Base-by-base conservation (phyloP, 2,329 filamentous ascomycete species). In the Fusarium camptoceras region DNA sequence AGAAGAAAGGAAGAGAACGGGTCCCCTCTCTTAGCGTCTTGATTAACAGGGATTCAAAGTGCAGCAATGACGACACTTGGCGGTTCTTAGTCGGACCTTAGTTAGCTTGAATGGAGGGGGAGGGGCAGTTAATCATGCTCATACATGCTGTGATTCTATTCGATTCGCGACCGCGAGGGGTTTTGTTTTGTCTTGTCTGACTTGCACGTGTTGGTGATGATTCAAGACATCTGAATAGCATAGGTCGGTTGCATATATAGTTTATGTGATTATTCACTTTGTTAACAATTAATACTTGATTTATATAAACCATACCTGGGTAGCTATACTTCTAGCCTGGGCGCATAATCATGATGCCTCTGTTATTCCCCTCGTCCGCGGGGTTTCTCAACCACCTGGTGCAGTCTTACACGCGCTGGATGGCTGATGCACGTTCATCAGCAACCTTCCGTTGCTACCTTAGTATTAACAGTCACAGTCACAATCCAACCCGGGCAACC, bases 31-130 rank as follows among this genome's bases (percentile, higher is more conserved):
- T 63, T 69, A 71, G 61, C 44, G 70, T 31, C 44, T 51, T 39
- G 37, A 44, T 51, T 49, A 49, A 54, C 54, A 57, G 53, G 46
- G 57, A 57, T 59, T 50, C 15, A 43, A 61, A 57, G 55, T 65
- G 49, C 59, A 57, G 56, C 53, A 60, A 74, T 74, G 72, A 75
- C 73, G 73, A 75, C 73, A 75, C 68, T 60, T 62, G 39, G 48
- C n/a, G 50, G 61, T 58, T 66, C 42, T 31, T 56, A 61, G 55
- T 66, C 42, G 42, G 61, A 66, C 55, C 63, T 66, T 66, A 25
- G 20, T 46, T 47, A 25, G 53, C 42, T 39, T 55, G 48, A 53
- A 66, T 68, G 64, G 69, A 71, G 71, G 68, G 68, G 69, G 62
- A 72, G 71, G 73, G 71, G 68, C 59, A 73, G 37, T 55, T 62